Evolutionary conservation across 169 alveolate species (phyloP).

Genomic region (Cyclospora cayetanensis): DNA sequence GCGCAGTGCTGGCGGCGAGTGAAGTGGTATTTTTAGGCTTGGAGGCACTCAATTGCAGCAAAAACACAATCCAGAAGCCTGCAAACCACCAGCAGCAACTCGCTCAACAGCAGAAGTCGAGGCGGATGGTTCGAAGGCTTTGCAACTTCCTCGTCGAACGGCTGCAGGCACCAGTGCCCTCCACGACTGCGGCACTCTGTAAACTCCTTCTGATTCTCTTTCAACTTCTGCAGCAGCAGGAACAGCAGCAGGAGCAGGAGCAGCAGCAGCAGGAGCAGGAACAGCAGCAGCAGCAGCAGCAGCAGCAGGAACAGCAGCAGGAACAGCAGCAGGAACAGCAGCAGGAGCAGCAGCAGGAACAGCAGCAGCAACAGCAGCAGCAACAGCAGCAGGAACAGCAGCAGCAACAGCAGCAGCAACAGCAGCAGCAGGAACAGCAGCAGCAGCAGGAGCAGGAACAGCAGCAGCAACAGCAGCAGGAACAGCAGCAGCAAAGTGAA

Average conservation of each 20-base stretch:
- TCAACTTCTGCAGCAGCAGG: slow-evolving; percentile 5
- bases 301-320: background rate
- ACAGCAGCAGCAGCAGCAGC: background rate
- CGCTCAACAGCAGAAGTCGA: background rate
- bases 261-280: background rate
- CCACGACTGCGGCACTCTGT: background rate
- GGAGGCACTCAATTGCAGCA: slow-evolving; percentile 22
- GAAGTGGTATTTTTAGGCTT: background rate
- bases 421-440: slow-evolving; percentile 8
- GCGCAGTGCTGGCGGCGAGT: background rate
- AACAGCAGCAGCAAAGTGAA: too few relatives aligned
- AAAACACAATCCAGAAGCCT: too few relatives aligned
- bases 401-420: background rate
- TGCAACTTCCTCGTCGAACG: background rate
- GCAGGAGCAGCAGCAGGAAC: background rate
- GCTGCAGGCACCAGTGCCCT: background rate
- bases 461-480: too few relatives aligned
- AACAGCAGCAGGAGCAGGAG: slow-evolving; percentile 1
- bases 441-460: slow-evolving; percentile 34
- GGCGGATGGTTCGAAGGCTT: background rate
- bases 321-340: slow-evolving; percentile 25
- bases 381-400: background rate
- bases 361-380: slow-evolving; percentile 23
- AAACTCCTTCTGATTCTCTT: background rate
- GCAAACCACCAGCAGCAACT: background rate